Base-by-base conservation (phyloP, 805 yeast genomes). In the Pichia sporocuriosa region DNA sequence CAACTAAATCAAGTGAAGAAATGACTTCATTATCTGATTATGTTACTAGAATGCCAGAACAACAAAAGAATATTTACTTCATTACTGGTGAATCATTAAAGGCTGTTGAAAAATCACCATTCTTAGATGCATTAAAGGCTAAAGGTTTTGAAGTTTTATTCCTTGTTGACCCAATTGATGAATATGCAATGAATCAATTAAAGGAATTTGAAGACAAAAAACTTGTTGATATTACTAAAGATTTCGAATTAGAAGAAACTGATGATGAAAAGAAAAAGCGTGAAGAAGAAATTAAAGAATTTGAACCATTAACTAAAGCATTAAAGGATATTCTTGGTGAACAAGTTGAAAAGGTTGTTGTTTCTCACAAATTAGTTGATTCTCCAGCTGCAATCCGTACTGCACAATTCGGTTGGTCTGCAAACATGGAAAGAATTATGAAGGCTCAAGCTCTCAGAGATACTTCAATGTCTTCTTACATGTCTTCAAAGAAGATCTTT, bases 371-470 rank as follows among this genome's bases (percentile, higher is more conserved):
- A 73, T 80, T 93, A 65, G 87, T 89, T 59, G 97, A 89, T 64
- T 89, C 97, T 45, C 99, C 99, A 69, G 98, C 98, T 68, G 98
- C 98, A 58, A 93, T 93, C 68, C 88, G 98, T 81, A 93, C 98
- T 57, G 97, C 97, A 57, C 97, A 93, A 77, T 93, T 93, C 69
- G 98, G 99, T 69, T 93, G 99, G 99, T 93, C 98, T 56, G 99
- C 99, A 63, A 93, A 93, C 79, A 93, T 93, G 98, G 99, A 93
- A 79, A 90, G 98, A 84, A 93, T 93, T 79, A 93, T 93, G 99
- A 93, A 93, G 79, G 98, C 98, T 50, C 99, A 93, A 78, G 98
- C 99, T 59, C 76, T 93, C 62, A 88, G 97, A 77, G 98, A 93
- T 70, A 85, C 95, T 58, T 78, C 95, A 58, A 93, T 93, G 98